phyloP scores from a whole-genome alignment of 2,329 filamentous ascomycete genomes.

The Talaromyces sp. region DNA sequence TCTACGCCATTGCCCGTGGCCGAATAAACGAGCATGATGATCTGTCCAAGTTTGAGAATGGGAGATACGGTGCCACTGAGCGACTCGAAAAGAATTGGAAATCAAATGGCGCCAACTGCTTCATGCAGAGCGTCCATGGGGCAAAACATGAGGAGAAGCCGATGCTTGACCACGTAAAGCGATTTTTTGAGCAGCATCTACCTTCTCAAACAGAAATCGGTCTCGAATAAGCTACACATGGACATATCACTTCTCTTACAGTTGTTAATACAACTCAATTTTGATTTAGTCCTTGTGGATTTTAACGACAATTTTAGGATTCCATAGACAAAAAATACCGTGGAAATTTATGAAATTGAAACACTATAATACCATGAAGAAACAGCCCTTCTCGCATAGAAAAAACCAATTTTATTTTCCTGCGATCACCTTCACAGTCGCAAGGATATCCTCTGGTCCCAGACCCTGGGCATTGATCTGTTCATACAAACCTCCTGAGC shows the following conservation, averaged over 20 bases:
- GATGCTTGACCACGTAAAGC: background rate
- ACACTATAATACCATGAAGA: background rate
- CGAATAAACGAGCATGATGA: background rate
- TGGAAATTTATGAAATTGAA: too few species aligned
- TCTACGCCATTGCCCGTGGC: background rate
- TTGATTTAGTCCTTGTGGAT: background rate
- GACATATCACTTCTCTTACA: background rate
- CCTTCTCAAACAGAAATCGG: background rate
- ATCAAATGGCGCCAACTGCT: background rate
- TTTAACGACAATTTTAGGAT: background rate
- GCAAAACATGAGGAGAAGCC: background rate
- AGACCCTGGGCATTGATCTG: constrained; percentile 35
- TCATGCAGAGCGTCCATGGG: background rate
- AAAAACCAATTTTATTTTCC: constrained; percentile 11
- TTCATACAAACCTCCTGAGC: constrained; percentile 33
- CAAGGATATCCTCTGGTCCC: constrained; percentile 29
- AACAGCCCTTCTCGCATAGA: background rate
- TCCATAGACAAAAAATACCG: background rate
- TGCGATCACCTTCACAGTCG: constrained; percentile 23
- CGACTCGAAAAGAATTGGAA: constrained; percentile 2
- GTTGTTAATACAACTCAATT: background rate
- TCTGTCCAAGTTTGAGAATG: background rate
- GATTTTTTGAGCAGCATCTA: background rate
- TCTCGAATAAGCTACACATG: background rate
- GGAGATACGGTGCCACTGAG: constrained; percentile 1